Base-by-base conservation (phyloP, 306 rosid genomes). In the Quercus suber region DNA sequence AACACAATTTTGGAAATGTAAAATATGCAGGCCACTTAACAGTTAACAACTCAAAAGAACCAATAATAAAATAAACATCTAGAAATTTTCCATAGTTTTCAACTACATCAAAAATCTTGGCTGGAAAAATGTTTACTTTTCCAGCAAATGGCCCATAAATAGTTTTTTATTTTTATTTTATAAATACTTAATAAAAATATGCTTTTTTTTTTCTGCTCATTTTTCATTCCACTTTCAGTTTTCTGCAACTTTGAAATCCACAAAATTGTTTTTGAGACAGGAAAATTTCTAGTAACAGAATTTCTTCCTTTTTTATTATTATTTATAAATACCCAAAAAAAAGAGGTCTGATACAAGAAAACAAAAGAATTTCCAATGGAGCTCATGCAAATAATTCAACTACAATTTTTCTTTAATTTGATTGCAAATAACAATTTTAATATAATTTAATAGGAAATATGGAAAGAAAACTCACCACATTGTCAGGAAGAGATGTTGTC, bases 401-500 rank as follows among this genome's bases (percentile, higher is more conserved):
- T 33, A 53, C 65, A 82, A 55, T 41, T 37, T 19, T 27, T 35
- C 72, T 45, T 19, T 19, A 82, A 77, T 70, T 51, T 43, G 23
- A 52, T 51, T 59, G 55, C 21, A 63, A 74, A 64, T 64, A 75
- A 80, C 1, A 7, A 18, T 14, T 4, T 28, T 67, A 74, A 64
- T 64, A 56, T 63, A 64, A 56, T 74, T 71, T 55, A 27, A 73
- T 55, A 57, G 15, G 68, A 25, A 56, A 77, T 8, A 73, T 52
- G 5, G 30, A 68, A 72, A 75, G 78, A 76, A 6, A 77, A 81
- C 98, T 88, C 80, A 93, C 99, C 97, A 93, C 98, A 87, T 86
- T 95, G 72, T 95, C 99, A 28, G 99, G 99, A 63, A 95, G 98
- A 55, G 99, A 95, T 30, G 99, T 91, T 76, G 98, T 89, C 71